Evolutionary conservation across 1,139 yeast genomes (phyloP), one percentile per base, ranked within the genome.

Genomic region (Ogataea hybrid): DNA sequence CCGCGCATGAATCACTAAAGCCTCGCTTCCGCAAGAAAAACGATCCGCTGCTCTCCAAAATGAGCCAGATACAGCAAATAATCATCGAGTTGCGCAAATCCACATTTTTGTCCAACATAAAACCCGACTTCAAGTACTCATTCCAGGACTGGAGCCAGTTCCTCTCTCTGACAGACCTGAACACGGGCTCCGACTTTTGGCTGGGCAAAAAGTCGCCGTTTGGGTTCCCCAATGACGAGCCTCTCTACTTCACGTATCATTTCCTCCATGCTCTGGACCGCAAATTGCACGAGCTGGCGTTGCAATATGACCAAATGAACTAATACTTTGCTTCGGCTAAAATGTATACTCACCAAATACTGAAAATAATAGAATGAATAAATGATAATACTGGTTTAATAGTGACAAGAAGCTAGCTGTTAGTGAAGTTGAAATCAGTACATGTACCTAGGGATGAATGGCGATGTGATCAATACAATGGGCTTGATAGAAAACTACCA

Each of bases 151-250:
- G 83, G 83, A 53, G 53, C 6, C 56, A 61, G 10, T 57, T 75
- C 36, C 52, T 65, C 36, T 47, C 48, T 11, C 47, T 67, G 10
- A 49, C 64, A 3, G 56, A 59, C 9, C 52, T 54, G 5, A 46
- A 48, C 2, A 46, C 54, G 1, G 41, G 54, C 33, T 59, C 66
- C 6, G 46, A 60, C 15, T 67, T 63, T 41, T 64, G 61, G 63
- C 39, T 54, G 16, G 48, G 53, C 6, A 79, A 79, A 3, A 57
- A 62, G 3, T 80, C 89, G 1, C 95, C 95, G 0, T 61, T 84
- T 28, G 66, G 84, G 35, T 75, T 74, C 39, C 92, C 92, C 0
- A 63, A 82, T 32, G 74, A 71, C 49, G 89, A 86, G 56, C 79
- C 88, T 0, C 75, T 79, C 45, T 84, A 76, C 53, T 73, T 84